Percentiles rank a stretch among this genome's conserved stretches.
Conservation (phyloP, 2,329 filamentous ascomycete species). For the Trichoderma endophyticum region DNA sequence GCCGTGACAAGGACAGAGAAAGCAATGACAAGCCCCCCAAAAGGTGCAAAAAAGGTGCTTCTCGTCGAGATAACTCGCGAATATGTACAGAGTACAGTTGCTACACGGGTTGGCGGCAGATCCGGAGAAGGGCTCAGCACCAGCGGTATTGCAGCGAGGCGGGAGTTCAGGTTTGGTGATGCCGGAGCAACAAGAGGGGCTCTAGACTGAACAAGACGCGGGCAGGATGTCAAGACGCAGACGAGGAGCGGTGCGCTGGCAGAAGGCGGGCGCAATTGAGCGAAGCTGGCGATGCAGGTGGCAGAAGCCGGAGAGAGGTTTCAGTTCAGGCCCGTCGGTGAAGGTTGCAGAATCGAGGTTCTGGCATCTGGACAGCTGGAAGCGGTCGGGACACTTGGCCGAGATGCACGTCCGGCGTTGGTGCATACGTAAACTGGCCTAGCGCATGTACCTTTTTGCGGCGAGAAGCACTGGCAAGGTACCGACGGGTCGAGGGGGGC, state of each 20-base stretch:
- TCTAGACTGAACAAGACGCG: not conserved
- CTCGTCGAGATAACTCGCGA: not conserved
- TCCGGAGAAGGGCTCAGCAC: not conserved
- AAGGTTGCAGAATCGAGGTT: conserved; percentile 17
- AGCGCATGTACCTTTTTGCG: not conserved
- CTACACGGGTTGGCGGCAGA: not conserved
- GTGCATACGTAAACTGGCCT: not conserved
- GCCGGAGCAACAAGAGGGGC: not conserved
- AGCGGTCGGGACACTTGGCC: conserved; percentile 17
- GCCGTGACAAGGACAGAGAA: not conserved
- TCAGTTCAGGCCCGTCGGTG: conserved; percentile 4
- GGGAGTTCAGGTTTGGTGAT: not conserved
- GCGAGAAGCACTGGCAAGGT: not conserved
- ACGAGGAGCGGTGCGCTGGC: not conserved
- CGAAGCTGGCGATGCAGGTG: conserved; percentile 1
- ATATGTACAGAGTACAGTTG: not conserved
- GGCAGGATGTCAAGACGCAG: not conserved
- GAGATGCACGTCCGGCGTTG: not conserved
- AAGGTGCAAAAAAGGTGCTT: not conserved
- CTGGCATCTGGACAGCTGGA: conserved; percentile 11
- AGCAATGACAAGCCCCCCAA: not conserved
- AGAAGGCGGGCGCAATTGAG: conserved; percentile 6
- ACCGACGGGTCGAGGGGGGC: not conserved
- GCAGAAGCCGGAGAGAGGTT: not conserved
- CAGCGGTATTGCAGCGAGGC: not conserved